A percentile compares a stretch with the other conserved stretches of the same genome.
phyloP scores from a whole-genome alignment of 345 rosid species.

The Gossypium raimondii region DNA sequence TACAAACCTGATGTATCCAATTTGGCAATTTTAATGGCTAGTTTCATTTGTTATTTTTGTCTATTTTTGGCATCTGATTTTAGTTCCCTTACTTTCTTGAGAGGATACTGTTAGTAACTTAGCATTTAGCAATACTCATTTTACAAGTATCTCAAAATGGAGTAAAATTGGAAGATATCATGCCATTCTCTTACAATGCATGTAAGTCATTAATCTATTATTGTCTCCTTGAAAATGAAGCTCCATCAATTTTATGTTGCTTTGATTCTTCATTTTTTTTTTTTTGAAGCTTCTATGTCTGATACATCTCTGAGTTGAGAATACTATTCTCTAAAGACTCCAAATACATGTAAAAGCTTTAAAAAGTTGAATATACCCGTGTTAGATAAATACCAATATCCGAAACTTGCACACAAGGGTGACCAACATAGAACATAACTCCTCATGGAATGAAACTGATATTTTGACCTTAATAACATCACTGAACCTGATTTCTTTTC shows the following conservation, averaged over 20 bases:
- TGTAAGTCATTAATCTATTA: background rate
- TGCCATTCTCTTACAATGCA: background rate
- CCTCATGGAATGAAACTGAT: background rate
- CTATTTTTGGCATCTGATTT: background rate
- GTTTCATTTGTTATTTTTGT: background rate
- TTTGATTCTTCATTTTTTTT: too few species aligned
- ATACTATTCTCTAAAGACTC: too few species aligned
- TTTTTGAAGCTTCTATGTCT: too few species aligned
- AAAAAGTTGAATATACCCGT: too few species aligned
- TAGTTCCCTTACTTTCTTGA: background rate
- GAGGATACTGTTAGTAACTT: background rate
- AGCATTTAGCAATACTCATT: background rate
- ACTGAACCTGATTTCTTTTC: background rate
- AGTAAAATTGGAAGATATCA: background rate
- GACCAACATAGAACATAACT: too few species aligned
- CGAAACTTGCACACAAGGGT: too few species aligned
- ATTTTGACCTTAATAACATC: background rate
- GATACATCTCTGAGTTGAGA: too few species aligned
- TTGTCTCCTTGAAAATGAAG: background rate
- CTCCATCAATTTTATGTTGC: background rate
- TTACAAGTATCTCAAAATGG: background rate
- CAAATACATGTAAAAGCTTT: too few species aligned
- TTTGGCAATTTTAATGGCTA: background rate
- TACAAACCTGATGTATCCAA: slow-evolving; percentile 2
- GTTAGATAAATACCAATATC: too few species aligned